These are phyloP conservation scores for Nothomitra cinnamomea DNA, from an alignment of 2,329 filamentous ascomycete genomes.

Conservation along the genomic window DNA sequence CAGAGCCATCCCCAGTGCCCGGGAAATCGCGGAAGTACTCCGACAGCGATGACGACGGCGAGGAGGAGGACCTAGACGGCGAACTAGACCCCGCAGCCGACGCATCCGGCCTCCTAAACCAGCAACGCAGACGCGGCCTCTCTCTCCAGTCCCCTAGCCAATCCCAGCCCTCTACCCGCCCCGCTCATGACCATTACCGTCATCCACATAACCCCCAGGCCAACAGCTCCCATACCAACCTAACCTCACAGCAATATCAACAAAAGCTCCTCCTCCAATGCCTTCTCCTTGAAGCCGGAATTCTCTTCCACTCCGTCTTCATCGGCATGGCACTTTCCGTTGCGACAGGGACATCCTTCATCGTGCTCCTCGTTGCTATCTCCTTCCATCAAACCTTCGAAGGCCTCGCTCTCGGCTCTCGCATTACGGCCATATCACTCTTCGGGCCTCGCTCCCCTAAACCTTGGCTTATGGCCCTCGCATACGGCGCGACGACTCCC, in stretches of 20 bases:
- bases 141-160: not conserved
- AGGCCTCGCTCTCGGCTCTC: constrained; percentile 67
- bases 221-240: no score
- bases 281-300: constrained; percentile 63
- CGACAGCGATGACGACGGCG: constrained; percentile 25
- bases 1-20: not conserved
- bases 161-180: not conserved
- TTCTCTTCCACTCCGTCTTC: constrained; percentile 72
- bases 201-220: no score
- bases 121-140: not conserved
- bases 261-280: constrained; percentile 58
- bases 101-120: constrained; percentile 13
- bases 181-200: not conserved
- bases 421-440: constrained; percentile 60
- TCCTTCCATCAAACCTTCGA: constrained; percentile 76
- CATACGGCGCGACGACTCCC: constrained; percentile 41
- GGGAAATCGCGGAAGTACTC: not conserved
- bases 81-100: constrained; percentile 35
- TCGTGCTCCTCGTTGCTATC: constrained; percentile 66
- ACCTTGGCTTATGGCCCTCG: constrained; percentile 53
- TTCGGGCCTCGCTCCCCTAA: constrained; percentile 57
- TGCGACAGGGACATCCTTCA: constrained; percentile 60
- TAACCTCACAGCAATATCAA: constrained; percentile 33
- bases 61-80: constrained; percentile 42
- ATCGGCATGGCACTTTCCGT: constrained; percentile 79